phyloP scores from a whole-genome alignment of 345 rosid genomes.

The Eucalyptus caleyi region DNA sequence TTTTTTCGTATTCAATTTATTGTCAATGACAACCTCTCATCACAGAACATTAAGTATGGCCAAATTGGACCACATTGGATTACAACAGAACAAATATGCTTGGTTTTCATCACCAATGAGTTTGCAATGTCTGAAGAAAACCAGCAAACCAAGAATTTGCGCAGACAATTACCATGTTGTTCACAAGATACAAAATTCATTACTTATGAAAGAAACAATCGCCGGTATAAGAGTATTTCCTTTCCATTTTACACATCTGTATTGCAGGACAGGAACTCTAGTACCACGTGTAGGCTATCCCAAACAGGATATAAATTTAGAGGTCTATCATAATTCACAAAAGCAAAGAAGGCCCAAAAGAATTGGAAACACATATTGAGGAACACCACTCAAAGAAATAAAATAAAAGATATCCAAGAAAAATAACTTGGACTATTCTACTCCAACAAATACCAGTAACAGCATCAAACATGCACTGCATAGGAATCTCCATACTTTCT shows the following conservation, averaged over 20 bases:
- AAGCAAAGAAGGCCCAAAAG: neutral
- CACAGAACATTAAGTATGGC: neutral
- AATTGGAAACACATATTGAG: neutral
- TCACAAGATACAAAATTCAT: neutral
- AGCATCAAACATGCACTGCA: neutral
- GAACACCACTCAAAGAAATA: neutral
- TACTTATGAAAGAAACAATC: neutral
- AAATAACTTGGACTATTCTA: neutral
- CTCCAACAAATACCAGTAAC: neutral
- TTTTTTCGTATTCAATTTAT: neutral
- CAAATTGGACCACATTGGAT: neutral
- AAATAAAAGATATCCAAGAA: neutral
- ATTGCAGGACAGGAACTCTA: neutral
- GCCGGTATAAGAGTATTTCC: neutral
- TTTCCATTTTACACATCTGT: neutral
- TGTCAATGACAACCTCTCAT: neutral
- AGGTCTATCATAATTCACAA: neutral
- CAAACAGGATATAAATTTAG: neutral
- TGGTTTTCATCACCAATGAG: neutral
- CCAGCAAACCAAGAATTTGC: neutral
- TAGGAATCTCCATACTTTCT: constrained; percentile 45
- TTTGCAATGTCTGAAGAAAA: neutral
- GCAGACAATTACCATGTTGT: neutral
- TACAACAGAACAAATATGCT: neutral
- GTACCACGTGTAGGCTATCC: neutral